Evolutionary conservation across 2,329 filamentous ascomycete species (phyloP), one percentile per base, ranked within the genome.

Genomic region (Epichloe elymi): DNA sequence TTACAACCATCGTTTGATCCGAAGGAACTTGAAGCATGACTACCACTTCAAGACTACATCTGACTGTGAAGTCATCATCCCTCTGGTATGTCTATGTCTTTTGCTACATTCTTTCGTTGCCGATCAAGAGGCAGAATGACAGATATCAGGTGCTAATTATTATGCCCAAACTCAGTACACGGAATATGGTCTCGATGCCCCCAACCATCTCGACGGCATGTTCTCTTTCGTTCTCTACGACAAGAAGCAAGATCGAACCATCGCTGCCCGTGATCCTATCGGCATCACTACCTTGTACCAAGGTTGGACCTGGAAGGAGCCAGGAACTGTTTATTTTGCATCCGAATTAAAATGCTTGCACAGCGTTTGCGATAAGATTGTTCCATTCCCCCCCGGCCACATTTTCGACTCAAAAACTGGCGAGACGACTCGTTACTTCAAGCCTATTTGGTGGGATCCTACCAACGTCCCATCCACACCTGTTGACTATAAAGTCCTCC

Each of bases 21-120:
- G 93, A 66, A 97, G 96, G 74, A 75, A 76, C 61, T 75, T 96
- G 62, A 88, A 88, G 72, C 81, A 75, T 54, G 79, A 83, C 38
- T 96, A 96, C 71, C 84, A 90, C 70, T 98, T 97, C 83, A 96
- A 96, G 83, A 98, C 93, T 58, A 86, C 93, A 65, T 97, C 91
- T 38, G 93, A 98, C 66, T 98, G 93, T 72, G 93, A 98, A 72
- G 91, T 98, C 66, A 95, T 98, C 70, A 95, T 98, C 65, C 93
- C 94, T 59, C 70, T 98, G 77, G 88, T 94, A 78, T 66, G 82
- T 70, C 30, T 12, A 11, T 37, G 23, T 20, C 19, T 30, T 20
- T 23, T 48, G 12, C 17, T 35, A 10, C 26, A n/a, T 14, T 33
- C 2, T 33, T 8, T 30, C 5, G 17, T 10, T 30, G 46, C 15